phyloP scores from a whole-genome alignment of 371 early-diverging fungal genomes.

The Smittium culicis region DNA sequence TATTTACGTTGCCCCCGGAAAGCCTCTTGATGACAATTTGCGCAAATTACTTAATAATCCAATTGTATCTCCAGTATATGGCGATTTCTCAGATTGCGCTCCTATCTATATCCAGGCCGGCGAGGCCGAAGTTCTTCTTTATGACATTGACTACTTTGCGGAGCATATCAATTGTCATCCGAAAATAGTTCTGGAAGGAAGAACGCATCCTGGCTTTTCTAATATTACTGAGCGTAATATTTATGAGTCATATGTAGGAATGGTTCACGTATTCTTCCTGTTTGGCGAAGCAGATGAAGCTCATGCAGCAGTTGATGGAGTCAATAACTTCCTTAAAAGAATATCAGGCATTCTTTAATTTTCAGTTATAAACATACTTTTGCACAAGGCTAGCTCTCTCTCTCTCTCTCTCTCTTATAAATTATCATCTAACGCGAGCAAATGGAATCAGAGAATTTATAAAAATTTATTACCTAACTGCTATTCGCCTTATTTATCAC shows the following conservation, averaged over 20 bases:
- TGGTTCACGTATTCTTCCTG: constrained; percentile 3
- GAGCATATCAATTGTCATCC: not conserved
- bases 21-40: constrained; percentile 14
- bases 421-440: no score
- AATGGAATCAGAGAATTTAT: no score
- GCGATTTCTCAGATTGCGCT: constrained; percentile 37
- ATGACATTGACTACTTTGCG: constrained; percentile 22
- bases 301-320: constrained; percentile 2
- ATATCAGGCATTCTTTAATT: no score
- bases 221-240: not conserved
- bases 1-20: constrained; percentile 24
- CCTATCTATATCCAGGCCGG: constrained; percentile 34
- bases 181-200: not conserved
- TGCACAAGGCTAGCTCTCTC: no score
- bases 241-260: constrained; percentile 7
- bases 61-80: constrained; percentile 28
- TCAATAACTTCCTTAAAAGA: not conserved
- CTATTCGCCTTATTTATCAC: no score
- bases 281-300: constrained; percentile 7
- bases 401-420: no score
- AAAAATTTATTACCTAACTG: no score
- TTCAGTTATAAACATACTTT: no score
- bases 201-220: constrained; percentile 4
- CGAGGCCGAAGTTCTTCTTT: constrained; percentile 21
- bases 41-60: constrained; percentile 19